A percentile compares a stretch with the other conserved stretches of the same genome.
Evolutionary conservation across 208 protist genomes (phyloP).

Genomic region (Trypanosoma grayi): DNA sequence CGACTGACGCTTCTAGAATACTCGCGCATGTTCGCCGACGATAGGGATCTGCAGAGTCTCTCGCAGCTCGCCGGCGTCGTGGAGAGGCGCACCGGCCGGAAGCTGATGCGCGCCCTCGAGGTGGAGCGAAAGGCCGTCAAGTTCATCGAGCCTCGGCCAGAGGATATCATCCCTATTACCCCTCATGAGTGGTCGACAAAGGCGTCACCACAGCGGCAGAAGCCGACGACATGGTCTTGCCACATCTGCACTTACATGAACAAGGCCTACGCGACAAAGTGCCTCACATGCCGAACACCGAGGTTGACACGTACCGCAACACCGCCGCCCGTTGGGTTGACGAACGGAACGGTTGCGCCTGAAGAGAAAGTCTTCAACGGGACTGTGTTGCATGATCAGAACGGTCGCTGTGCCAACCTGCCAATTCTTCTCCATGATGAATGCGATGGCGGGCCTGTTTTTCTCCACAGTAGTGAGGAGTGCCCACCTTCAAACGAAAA

Average conservation of each 20-base stretch:
- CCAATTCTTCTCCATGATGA: not conserved
- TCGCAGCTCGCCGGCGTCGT: conserved; percentile 45
- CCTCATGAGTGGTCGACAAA: conserved; percentile 31
- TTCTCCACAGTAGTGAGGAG: not conserved
- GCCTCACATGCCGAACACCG: conserved; percentile 60
- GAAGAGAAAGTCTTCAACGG: conserved; percentile 5
- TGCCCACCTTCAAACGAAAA: not conserved
- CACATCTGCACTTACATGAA: conserved; percentile 75
- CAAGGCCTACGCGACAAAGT: conserved; percentile 40
- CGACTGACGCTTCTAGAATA: conserved; percentile 83
- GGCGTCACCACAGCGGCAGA: conserved; percentile 25
- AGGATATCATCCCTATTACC: conserved; percentile 72
- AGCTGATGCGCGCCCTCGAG: conserved; percentile 75
- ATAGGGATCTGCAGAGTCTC: conserved; percentile 51
- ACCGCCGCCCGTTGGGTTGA: not conserved
- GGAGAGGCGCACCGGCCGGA: conserved; percentile 65
- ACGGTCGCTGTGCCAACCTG: not conserved
- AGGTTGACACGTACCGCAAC: not conserved
- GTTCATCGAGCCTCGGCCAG: conserved; percentile 48
- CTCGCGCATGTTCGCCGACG: conserved; percentile 83
- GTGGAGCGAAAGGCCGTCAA: conserved; percentile 58
- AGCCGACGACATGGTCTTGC: conserved; percentile 54
- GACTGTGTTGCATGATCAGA: not conserved
- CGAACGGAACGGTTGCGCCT: not conserved
- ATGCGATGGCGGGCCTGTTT: not conserved